Base-by-base conservation (phyloP, 306 rosid species). In the Prunus dulcis region DNA sequence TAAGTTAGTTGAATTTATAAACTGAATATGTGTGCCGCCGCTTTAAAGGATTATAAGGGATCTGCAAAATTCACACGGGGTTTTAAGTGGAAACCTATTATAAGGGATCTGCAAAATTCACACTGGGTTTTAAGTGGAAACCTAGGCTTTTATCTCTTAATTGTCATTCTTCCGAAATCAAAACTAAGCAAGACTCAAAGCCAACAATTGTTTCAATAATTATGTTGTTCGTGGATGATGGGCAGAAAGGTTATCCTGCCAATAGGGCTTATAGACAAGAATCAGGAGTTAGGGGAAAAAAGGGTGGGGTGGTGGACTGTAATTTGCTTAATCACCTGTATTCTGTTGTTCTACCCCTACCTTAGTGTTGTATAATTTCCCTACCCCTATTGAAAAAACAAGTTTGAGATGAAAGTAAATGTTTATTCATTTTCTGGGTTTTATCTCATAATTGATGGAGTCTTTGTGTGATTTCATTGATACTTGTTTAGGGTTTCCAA, bases 401-500 rank as follows among this genome's bases (percentile, higher is more conserved):
- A 45, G 45, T 27, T 76, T 27, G n/a, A n/a, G 32, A 25, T 23
- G 6, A 61, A 30, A 45, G n/a, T 45, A 46, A 22, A 15, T 32
- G 2, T 6, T 10, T 0, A 60, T 46, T 67, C 30, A 18, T 46
- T 61, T 47, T 73, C 27, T 25, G 12, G 25, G 57, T 17, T 52
- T 61, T 25, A 57, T 61, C 60, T 12, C 12, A 11, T 7, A 14
- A 32, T 65, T 56, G 25, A 41, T 55, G 77, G 52, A 28, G 45
- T 20, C 19, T 30, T 32, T 61, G 23, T 75, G 64, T 74, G 38
- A 56, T 61, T 18, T 77, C 41, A 77, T 66, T 69, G 64, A 69
- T 76, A 67, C 53, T 64, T 78, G 38, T 78, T 14, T 45, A 93
- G 98, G 85, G 96, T 93, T 83, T 89, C 97, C 58, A 93, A 91